Base-by-base conservation (phyloP, 106 monocot genomes). In the Dendrobium chrysotoxum region DNA sequence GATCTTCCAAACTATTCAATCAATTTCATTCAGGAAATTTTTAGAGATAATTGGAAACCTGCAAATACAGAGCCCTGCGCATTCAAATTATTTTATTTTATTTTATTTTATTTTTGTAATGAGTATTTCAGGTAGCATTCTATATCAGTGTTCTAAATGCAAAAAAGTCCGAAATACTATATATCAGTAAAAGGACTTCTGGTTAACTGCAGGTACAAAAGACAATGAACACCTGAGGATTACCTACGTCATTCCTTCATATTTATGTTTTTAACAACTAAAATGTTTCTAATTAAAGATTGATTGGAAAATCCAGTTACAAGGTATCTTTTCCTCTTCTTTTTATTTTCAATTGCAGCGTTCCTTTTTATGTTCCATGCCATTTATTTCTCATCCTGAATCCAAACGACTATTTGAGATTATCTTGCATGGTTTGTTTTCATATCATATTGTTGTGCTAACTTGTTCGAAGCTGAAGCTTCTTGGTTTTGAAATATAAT, bases 121-220 rank as follows among this genome's bases (percentile, higher is more conserved):
- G 50, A 50, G 1, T 50, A 50, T 50, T 50, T 50, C 13, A 50
- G 11, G 50, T 50, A 16, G 16, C 50, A 50, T 15, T 13, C 13
- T 23, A n/a, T 50, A 39, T n/a, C 31, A 71, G 28, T 31, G 13
- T 72, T 81, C 35, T 18, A 38, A 40, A 9, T 4, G 21, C 18
- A 16, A 31, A n/a, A 31, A 25, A 7, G 17, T 74, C 41, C 15
- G 28, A 70, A 30, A 13, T 74, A 31, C 15, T 40, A 6, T 12
- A 30, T 71, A 71, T 40, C 31, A 4, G 41, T 74, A 7, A 26
- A 31, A 74, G 41, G 20, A 6, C 11, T 55, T 5, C 45, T 44
- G 75, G 53, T 81, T 57, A 35, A 70, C 40, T 78, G 67, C 84
- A 89, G 89, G 86, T 84, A 25, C 89, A 85, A 44, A 89, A 89